Evolutionary conservation across 225 moss, liverwort and hornwort species (phyloP).

Genomic region (Ulota crispa): DNA sequence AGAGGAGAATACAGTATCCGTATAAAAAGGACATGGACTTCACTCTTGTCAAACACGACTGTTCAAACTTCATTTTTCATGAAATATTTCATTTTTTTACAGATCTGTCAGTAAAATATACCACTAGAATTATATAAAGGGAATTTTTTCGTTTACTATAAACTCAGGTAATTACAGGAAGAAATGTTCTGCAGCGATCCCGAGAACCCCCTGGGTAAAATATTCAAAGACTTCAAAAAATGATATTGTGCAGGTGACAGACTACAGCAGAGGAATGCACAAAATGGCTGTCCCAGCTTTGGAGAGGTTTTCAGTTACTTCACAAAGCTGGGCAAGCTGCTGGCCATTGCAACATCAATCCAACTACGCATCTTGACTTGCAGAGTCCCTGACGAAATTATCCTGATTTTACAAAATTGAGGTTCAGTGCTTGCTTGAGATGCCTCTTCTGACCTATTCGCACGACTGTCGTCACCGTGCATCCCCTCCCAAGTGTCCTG

Average conservation of each 20-base stretch:
- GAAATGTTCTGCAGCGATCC: background rate
- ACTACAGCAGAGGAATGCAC: background rate
- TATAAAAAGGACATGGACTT: no score
- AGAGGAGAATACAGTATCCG: no score
- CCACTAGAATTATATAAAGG: background rate
- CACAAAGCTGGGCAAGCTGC: conserved; percentile 46
- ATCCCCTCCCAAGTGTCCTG: conserved; percentile 39
- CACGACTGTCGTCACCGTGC: conserved; percentile 51
- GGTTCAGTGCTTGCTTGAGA: conserved; percentile 41
- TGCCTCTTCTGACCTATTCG: conserved; percentile 53
- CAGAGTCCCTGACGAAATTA: conserved; percentile 41
- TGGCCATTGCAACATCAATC: conserved; percentile 58
- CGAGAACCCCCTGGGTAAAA: background rate
- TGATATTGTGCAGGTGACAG: background rate
- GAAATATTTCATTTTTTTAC: no score
- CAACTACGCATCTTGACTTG: conserved; percentile 53
- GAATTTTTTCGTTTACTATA: no score
- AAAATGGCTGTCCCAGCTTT: background rate
- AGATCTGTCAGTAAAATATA: background rate
- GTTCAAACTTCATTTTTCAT: no score
- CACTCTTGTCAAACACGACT: no score
- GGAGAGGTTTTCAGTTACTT: conserved; percentile 14
- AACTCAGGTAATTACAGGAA: background rate
- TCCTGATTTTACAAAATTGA: conserved; percentile 45
- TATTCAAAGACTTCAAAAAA: background rate